Base-by-base conservation (phyloP, 768 basidiomycete genomes). In the Mrakia blollopis region DNA sequence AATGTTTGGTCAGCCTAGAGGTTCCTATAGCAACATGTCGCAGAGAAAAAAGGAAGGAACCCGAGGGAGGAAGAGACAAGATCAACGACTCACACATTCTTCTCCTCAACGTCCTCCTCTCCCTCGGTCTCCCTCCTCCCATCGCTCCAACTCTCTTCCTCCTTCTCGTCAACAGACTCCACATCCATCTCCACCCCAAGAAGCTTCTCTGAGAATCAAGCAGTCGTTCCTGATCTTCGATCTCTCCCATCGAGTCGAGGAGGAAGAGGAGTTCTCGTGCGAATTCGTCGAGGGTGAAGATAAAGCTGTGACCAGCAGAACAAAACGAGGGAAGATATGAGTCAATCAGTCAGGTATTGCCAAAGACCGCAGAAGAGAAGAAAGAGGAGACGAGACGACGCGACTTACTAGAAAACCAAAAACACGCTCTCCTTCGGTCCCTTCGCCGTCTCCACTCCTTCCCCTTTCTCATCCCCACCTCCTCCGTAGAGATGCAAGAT, bases 271-370 rank as follows among this genome's bases (percentile, higher is more conserved):
- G 83, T 83, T 98, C 96, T 76, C 88, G 86, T 11, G 92, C 88
- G 82, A 98, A 98, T 82, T 98, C 97, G 84, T 99, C 94, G 62
- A 98, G 83, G 0, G 94, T 96, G 84, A 98, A 99, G 79, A 97
- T 91, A 84, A 96, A 98, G 85, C 94, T 97, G 79, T 50, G 18
- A 50, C 10, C 13, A 32, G n/a, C 9, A 6, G 41, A 44, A 25
- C 50, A 30, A 37, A 72, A 1, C 30, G 7, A 72, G 23, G n/a
- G 7, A 52, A 13, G 9, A 50, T 7, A 8, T 14, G 47, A 50
- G 1, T 6, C 5, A 41, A 11, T 41, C 11, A 11, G 39, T 41
- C 39, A 37, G 10, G 3, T n/a, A n/a, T n/a, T n/a, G n/a, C n/a
- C n/a, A n/a, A n/a, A n/a, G n/a, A n/a, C n/a, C n/a, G n/a, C n/a